phyloP scores from a whole-genome alignment of 148 eudicot genomes.

The Rhododendron vialii region DNA sequence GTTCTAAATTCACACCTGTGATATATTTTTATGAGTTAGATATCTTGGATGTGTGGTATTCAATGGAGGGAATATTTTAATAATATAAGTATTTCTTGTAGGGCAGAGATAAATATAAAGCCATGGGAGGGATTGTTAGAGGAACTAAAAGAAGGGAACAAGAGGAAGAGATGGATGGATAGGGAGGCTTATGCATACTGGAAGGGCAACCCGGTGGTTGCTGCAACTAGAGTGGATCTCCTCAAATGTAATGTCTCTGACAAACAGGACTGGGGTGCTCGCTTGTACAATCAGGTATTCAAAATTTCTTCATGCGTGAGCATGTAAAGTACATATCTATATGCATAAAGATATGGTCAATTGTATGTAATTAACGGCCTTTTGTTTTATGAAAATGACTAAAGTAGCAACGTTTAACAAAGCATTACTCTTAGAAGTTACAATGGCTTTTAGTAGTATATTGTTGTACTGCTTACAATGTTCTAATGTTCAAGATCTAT shows the following conservation, averaged over 20 bases:
- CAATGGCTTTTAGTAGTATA: background rate
- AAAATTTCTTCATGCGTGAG: background rate
- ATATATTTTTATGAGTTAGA: background rate
- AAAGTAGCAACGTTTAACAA: background rate
- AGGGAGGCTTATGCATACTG: conserved; percentile 82
- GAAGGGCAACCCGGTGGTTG: conserved; percentile 81
- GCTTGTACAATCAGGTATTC: conserved; percentile 53
- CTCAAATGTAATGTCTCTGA: conserved; percentile 66
- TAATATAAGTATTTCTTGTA: background rate
- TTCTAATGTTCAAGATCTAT: background rate
- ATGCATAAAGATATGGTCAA: background rate
- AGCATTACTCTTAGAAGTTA: background rate
- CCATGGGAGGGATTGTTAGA: conserved; percentile 56
- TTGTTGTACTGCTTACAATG: background rate
- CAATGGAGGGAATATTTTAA: background rate
- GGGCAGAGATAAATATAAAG: conserved; percentile 46
- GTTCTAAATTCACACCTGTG: background rate
- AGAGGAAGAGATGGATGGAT: conserved; percentile 40
- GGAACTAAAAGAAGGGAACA: conserved; percentile 70
- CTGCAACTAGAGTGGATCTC: conserved; percentile 60
- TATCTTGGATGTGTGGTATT: background rate
- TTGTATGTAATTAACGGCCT: background rate
- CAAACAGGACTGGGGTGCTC: conserved; percentile 74
- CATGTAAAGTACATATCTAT: background rate
- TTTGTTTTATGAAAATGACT: background rate